Evolutionary conservation across 2,329 filamentous ascomycete species (phyloP).

Genomic region (Colletotrichum eleusines): DNA sequence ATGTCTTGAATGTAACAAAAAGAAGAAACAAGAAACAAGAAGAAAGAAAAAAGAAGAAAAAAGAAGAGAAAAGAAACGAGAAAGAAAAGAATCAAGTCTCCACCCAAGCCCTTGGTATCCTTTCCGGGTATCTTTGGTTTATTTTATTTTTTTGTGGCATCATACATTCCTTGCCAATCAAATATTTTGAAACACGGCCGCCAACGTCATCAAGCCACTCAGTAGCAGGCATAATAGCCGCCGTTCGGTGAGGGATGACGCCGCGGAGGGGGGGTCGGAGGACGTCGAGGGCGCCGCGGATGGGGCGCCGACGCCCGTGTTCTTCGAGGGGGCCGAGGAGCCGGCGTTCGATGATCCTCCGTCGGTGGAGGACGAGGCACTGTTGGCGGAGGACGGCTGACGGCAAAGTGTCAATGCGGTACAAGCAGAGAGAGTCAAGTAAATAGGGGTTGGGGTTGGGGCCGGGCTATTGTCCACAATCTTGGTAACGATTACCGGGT

Average conservation of each 20-base stretch:
- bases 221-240: constrained; percentile 17
- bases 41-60: neutral
- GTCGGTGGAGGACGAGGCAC: neutral
- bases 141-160: neutral
- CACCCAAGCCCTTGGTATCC: neutral
- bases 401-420: neutral
- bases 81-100: neutral
- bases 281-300: constrained; percentile 4
- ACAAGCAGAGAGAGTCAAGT: constrained; percentile 2
- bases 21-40: neutral
- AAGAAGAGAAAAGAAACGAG: no score
- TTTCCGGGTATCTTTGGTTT: neutral
- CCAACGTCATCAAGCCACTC: constrained; percentile 14
- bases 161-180: neutral
- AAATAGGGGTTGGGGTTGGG: neutral
- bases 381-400: constrained; percentile 7
- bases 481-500: neutral
- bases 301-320: neutral
- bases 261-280: constrained; percentile 20
- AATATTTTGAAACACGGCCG: constrained; percentile 7
- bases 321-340: constrained; percentile 13
- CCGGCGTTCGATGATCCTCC: neutral
- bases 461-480: neutral
- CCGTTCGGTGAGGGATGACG: neutral
- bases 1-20: neutral